Percentiles rank a stretch among this genome's conserved stretches.
Conservation (phyloP, 1,284 basidiomycete genomes). For the Microbotryum scabiosae region DNA sequence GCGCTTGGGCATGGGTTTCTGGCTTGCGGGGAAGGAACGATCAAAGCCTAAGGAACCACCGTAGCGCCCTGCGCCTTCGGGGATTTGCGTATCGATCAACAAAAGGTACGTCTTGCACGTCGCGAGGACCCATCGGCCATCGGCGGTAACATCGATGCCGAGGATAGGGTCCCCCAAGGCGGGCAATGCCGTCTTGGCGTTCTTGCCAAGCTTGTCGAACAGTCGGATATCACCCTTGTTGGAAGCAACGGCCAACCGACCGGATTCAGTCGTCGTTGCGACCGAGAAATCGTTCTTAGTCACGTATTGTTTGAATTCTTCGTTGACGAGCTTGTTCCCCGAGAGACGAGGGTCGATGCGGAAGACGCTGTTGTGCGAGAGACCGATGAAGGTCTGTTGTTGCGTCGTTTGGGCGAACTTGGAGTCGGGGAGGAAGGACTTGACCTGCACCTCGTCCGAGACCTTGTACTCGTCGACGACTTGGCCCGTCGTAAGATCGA, state of each 20-base stretch:
- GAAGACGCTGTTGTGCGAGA: constrained; percentile 90
- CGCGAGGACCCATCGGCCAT: constrained; percentile 90
- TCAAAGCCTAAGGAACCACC: constrained; percentile 46
- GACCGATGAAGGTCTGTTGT: constrained; percentile 86
- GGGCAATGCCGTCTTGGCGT: constrained; percentile 96
- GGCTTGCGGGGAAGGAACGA: constrained; percentile 84
- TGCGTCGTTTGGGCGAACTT: constrained; percentile 93
- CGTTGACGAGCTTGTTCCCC: constrained; percentile 88
- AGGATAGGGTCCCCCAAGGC: constrained; percentile 91
- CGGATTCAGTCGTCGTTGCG: constrained; percentile 75
- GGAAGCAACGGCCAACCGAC: constrained; percentile 85
- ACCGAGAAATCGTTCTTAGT: constrained; percentile 94
- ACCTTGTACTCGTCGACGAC: constrained; percentile 99
- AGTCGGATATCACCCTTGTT: constrained; percentile 95
- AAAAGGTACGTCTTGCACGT: constrained; percentile 92
- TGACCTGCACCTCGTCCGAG: constrained; percentile 74
- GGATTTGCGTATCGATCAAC: constrained; percentile 87
- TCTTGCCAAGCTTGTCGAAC: constrained; percentile 95
- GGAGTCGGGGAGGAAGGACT: constrained; percentile 81
- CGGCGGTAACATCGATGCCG: constrained; percentile 87
- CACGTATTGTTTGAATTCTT: constrained; percentile 91
- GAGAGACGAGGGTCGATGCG: constrained; percentile 88
- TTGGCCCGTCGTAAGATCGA: constrained; percentile 94
- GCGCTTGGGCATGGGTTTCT: constrained; percentile 84
- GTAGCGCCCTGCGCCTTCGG: constrained; percentile 21